Percentiles rank a stretch among this genome's conserved stretches.
Conservation (phyloP, 2,329 filamentous ascomycete species). For the Mariannaea sp. region DNA sequence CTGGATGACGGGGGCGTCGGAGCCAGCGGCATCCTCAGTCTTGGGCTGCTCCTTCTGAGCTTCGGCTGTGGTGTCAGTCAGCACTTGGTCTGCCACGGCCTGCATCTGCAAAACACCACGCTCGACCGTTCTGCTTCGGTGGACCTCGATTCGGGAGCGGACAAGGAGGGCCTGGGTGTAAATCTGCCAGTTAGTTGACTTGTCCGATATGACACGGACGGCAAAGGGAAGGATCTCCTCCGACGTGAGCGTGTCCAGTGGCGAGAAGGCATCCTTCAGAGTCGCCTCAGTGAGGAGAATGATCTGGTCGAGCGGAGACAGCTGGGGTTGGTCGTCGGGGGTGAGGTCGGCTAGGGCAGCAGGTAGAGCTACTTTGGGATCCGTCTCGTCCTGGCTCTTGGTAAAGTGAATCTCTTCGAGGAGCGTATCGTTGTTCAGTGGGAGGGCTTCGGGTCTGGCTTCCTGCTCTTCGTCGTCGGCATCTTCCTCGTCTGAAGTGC, state of each 20-base stretch:
- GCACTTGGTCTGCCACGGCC: slow-evolving; percentile 91
- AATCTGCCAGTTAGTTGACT: slow-evolving; percentile 95
- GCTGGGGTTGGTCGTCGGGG: slow-evolving; percentile 79
- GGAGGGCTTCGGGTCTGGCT: slow-evolving; percentile 67
- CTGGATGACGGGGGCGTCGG: slow-evolving; percentile 51
- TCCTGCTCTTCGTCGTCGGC: slow-evolving; percentile 32
- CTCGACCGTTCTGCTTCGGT: slow-evolving; percentile 85
- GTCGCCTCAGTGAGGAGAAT: slow-evolving; percentile 87
- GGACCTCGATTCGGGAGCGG: slow-evolving; percentile 86
- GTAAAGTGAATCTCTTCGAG: slow-evolving; percentile 85
- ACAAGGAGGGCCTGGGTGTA: slow-evolving; percentile 94
- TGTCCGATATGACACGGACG: slow-evolving; percentile 82
- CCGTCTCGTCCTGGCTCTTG: slow-evolving; percentile 51
- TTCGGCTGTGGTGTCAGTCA: slow-evolving; percentile 72
- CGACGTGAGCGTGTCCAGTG: slow-evolving; percentile 82
- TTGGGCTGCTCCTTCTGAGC: slow-evolving; percentile 39
- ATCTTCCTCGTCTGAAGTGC: slow-evolving; percentile 26
- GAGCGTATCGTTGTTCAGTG: slow-evolving; percentile 90
- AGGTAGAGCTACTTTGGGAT: slow-evolving; percentile 56
- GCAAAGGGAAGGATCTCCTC: slow-evolving; percentile 94
- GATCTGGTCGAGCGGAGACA: slow-evolving; percentile 84
- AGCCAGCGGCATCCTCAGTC: slow-evolving; percentile 34
- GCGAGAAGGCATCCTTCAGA: slow-evolving; percentile 84
- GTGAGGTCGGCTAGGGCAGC: slow-evolving; percentile 66
- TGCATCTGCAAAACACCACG: slow-evolving; percentile 90